phyloP scores from a whole-genome alignment of 1,139 yeast species.

The Yamadazyma atlantica region DNA sequence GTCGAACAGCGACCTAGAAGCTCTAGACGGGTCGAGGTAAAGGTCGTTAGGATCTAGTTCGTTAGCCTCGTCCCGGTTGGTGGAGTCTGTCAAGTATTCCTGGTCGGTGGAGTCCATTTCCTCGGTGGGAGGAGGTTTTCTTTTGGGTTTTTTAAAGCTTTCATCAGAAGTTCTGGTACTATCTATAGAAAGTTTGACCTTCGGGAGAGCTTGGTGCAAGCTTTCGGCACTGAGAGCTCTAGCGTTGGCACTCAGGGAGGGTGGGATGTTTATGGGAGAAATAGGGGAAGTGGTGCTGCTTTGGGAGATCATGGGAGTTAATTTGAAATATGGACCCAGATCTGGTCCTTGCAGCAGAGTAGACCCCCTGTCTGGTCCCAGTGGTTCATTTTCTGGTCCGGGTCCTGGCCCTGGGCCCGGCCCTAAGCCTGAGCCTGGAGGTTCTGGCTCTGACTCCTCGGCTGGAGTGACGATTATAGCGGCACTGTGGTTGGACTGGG shows the following conservation, averaged over 20 bases:
- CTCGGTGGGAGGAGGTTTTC: constrained; percentile 30
- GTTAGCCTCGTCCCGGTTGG: too few relatives aligned
- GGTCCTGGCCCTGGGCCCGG: too few relatives aligned
- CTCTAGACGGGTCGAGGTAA: constrained; percentile 3
- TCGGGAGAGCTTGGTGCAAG: too few relatives aligned
- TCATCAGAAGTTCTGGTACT: constrained; percentile 13
- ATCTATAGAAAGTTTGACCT: constrained; percentile 14
- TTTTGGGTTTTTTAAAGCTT: constrained; percentile 15
- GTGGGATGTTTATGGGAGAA: constrained; percentile 18
- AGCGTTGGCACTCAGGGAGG: constrained; percentile 20
- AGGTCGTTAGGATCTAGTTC: too few relatives aligned
- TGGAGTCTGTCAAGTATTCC: constrained; percentile 6
- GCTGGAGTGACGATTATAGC: too few relatives aligned
- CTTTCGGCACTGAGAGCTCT: too few relatives aligned
- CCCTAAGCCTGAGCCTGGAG: too few relatives aligned
- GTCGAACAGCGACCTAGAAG: constrained; percentile 19
- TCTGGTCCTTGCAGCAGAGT: too few relatives aligned
- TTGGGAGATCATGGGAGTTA: constrained; percentile 12
- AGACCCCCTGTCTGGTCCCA: too few relatives aligned
- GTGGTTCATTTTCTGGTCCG: too few relatives aligned
- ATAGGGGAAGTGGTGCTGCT: constrained; percentile 13
- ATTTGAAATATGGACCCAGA: constrained; percentile 6
- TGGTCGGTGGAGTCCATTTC: constrained; percentile 8
- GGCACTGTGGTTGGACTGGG: too few relatives aligned
- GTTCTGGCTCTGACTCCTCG: too few relatives aligned